Base-by-base conservation (phyloP, 2,329 filamentous ascomycete species). In the Monosporascus sp. region DNA sequence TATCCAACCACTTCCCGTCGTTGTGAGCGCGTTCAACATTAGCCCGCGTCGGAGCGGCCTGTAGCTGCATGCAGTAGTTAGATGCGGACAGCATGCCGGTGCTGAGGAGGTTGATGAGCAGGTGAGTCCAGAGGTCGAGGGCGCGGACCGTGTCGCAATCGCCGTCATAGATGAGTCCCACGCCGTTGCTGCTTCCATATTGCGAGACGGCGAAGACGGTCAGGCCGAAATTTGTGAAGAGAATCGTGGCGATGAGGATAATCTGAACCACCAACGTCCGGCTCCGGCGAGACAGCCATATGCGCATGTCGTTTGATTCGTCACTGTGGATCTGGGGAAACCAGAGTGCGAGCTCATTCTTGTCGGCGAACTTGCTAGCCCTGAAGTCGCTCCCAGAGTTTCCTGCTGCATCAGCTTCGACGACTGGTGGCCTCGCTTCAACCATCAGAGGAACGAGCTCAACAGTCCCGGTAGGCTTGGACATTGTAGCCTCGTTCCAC, bases 1-100 rank as follows among this genome's bases (percentile, higher is more conserved):
- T 58, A 18, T 60, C 58, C 8, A 60, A 37, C 55, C 57, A 57
- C 25, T 6, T 43, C 1, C 48, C 46, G 6, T 45, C 31, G 15
- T 15, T 7, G 50, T 60, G 60, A 5, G 54, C 60, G 15, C 44
- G 39, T 27, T 72, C 63, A 1, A 72, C 52, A 18, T 71, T 62
- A 0, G 45, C 47, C 6, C 70, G 54, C 0, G 68, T 70, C 0
- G 69, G 71, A 0, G 69, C 68, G 0, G 60, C 63, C 1, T 70
- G 60, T 1, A 64, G 57, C 43, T 72, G 71, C 65, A 70, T 71
- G 20, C 65, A 68, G 37, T 68, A 72, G 49, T 72, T 72, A 8
- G 65, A 69, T 0, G 65, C 69, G 0, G 63, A 63, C 11, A 73
- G 49, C 11, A 73, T 51, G 0, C 63, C 51, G 0, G 68, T 70